These are phyloP conservation scores for Flaveria floridana DNA, from an alignment of 140 eudicot genomes.

Conservation along the genomic window DNA sequence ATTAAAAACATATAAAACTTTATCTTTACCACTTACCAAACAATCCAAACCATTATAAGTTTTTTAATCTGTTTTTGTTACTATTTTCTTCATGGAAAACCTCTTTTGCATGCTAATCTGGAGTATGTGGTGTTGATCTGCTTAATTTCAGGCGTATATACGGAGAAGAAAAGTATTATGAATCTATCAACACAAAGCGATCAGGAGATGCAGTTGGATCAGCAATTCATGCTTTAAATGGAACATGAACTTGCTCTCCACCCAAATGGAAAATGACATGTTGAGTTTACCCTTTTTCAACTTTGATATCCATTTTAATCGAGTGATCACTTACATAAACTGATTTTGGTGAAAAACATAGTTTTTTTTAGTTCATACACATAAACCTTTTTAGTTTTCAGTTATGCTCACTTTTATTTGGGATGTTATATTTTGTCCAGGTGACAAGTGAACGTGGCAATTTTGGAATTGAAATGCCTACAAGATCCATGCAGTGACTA, in stretches of 20 bases:
- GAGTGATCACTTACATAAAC: neutral
- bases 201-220: constrained; percentile 35
- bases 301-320: neutral
- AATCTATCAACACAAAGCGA: constrained; percentile 37
- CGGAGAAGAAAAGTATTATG: constrained; percentile 65
- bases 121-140: constrained; percentile 17
- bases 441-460: neutral
- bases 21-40: neutral
- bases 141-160: constrained; percentile 56
- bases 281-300: constrained; percentile 18
- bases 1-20: neutral
- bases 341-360: neutral
- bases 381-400: neutral
- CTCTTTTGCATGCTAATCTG: constrained; percentile 13
- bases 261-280: neutral
- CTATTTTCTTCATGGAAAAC: neutral
- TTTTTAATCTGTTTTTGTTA: neutral
- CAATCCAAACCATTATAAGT: neutral
- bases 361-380: neutral
- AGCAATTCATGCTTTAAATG: constrained; percentile 22
- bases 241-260: neutral
- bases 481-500: constrained; percentile 2
- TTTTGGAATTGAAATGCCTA: neutral
- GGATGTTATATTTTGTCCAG: neutral
- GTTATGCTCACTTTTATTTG: neutral